phyloP scores from a whole-genome alignment of 306 rosid genomes.

The Nissolia schottii region DNA sequence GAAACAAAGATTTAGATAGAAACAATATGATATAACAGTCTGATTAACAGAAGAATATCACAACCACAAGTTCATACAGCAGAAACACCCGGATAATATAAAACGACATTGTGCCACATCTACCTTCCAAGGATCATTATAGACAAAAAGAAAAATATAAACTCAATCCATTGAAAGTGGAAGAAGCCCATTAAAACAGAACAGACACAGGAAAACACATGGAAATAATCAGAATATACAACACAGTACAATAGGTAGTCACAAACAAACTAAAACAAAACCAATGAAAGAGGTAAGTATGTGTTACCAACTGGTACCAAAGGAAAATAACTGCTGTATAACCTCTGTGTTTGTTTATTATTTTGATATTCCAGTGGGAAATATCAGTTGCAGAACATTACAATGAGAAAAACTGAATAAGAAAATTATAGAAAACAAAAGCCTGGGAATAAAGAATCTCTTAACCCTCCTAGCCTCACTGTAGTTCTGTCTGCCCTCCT shows the following conservation, averaged over 20 bases:
- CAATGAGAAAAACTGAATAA: too few species aligned
- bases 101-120: not conserved
- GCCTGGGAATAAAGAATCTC: too few species aligned
- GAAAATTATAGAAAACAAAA: too few species aligned
- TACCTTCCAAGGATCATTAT: not conserved
- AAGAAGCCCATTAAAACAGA: not conserved
- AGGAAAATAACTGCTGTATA: too few species aligned
- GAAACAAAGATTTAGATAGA: not conserved
- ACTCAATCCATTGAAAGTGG: not conserved
- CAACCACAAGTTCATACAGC: not conserved
- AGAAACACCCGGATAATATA: not conserved
- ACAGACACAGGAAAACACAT: not conserved
- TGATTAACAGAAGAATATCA: not conserved
- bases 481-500: too few species aligned
- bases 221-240: not conserved
- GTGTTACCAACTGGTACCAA: too few species aligned
- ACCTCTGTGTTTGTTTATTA: too few species aligned
- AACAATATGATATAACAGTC: not conserved
- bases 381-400: too few species aligned
- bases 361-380: too few species aligned
- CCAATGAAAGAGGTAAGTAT: not conserved
- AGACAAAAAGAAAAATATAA: not conserved
- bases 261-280: not conserved
- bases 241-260: not conserved
- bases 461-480: too few species aligned